Conservation (phyloP, 139 green algal species). For the Chlamydomonas eustigma region DNA sequence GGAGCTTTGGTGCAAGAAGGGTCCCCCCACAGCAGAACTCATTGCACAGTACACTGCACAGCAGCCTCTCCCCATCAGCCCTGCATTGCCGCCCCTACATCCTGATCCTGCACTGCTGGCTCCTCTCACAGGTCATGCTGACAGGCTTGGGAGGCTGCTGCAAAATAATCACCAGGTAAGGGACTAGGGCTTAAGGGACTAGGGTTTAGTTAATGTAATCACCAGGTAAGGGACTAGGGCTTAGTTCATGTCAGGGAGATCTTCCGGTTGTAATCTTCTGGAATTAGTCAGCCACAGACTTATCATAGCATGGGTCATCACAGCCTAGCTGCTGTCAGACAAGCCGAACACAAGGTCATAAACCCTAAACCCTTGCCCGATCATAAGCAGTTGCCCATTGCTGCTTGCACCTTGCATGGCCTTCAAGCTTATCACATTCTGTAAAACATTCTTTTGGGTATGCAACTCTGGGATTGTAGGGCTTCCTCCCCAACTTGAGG, state of each 20-base stretch:
- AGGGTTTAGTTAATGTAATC: too few species aligned
- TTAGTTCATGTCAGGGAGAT: too few species aligned
- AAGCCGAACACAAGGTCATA: too few species aligned
- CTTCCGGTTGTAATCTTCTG: too few species aligned
- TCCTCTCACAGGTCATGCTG: slow-evolving; percentile 51
- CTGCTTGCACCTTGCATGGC: too few species aligned
- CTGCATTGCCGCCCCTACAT: slow-evolving; percentile 18
- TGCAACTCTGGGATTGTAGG: slow-evolving; percentile 11
- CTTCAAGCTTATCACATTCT: too few species aligned
- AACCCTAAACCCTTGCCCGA: too few species aligned
- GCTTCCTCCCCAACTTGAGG: slow-evolving; percentile 76
- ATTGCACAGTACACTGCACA: slow-evolving; percentile 58
- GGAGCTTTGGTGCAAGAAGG: slow-evolving; percentile 82
- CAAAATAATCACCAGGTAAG: slow-evolving; percentile 75
- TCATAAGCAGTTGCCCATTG: too few species aligned
- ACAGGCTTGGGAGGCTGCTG: slow-evolving; percentile 59
- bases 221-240: slow-evolving; percentile 62
- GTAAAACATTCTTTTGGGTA: neutral
- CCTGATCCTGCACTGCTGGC: slow-evolving; percentile 21
- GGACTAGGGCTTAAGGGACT: too few species aligned
- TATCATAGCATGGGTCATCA: too few species aligned
- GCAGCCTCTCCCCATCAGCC: slow-evolving; percentile 30
- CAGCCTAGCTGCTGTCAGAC: too few species aligned
- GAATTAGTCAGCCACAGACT: too few species aligned
- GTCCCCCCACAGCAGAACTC: slow-evolving; percentile 53